These are phyloP conservation scores for Cryptococcus sp. DNA, from an alignment of 1,284 basidiomycete species.

Conservation along the genomic window DNA sequence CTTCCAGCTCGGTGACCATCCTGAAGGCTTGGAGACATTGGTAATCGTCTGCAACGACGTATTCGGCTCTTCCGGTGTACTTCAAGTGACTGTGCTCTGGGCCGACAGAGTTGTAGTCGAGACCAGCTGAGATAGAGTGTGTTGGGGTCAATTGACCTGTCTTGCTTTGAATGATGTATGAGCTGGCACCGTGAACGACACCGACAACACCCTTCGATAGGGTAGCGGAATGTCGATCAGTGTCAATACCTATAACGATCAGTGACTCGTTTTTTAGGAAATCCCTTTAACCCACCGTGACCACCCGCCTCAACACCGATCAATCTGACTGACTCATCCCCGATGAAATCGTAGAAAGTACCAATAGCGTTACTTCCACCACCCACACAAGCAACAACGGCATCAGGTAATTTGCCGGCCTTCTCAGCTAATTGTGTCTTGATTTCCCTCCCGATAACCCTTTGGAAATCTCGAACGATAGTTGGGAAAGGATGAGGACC, in stretches of 20 bases:
- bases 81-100: constrained; percentile 98
- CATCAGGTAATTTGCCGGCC: constrained; percentile 83
- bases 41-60: constrained; percentile 87
- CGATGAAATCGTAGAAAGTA: constrained; percentile 90
- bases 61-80: constrained; percentile 87
- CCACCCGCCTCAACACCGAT: constrained; percentile 95
- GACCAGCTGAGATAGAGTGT: constrained; percentile 91
- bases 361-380: constrained; percentile 98
- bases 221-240: constrained; percentile 84
- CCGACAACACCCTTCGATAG: constrained; percentile 84
- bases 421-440: constrained; percentile 74
- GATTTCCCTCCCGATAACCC: constrained; percentile 92
- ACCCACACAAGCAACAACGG: constrained; percentile 93
- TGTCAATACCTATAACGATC: constrained; percentile 61
- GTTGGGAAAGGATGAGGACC: constrained; percentile 99
- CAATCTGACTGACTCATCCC: constrained; percentile 72
- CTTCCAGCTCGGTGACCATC: constrained; percentile 84
- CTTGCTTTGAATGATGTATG: constrained; percentile 85
- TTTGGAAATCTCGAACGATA: constrained; percentile 96
- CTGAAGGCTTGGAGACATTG: constrained; percentile 90
- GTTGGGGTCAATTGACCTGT: constrained; percentile 94
- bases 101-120: constrained; percentile 62
- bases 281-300: constrained; percentile 59
- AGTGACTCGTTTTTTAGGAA: not conserved
- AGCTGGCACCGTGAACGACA: constrained; percentile 88